Conservation (phyloP, 345 rosid genomes). For the Moricandia arvensis region DNA sequence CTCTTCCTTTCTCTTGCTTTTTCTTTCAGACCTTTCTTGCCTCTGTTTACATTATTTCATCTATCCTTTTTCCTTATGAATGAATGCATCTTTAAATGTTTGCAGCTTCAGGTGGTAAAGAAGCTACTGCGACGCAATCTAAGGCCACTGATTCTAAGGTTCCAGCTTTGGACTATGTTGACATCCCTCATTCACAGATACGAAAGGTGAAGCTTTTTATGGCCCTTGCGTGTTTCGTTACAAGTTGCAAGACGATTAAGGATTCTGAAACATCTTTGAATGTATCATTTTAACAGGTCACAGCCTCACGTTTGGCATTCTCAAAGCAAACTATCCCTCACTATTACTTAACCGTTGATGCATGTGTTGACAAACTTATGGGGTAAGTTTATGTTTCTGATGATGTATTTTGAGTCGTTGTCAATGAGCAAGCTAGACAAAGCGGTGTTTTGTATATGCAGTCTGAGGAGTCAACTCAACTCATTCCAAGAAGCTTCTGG, state of each 20-base stretch:
- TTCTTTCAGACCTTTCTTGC: not conserved
- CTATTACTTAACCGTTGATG: conserved; percentile 89
- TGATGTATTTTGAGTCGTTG: conserved; percentile 1
- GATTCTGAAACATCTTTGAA: conserved; percentile 23
- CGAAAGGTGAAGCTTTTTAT: conserved; percentile 59
- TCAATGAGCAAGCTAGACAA: not conserved
- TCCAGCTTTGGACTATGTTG: conserved; percentile 74
- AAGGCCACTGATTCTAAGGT: conserved; percentile 45
- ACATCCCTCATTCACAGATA: conserved; percentile 90
- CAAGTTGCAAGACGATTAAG: not conserved
- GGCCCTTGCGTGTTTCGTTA: not conserved
- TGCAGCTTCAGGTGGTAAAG: conserved; percentile 71
- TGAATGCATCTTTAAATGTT: conserved; percentile 31
- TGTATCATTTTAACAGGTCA: conserved; percentile 55
- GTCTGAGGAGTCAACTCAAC: conserved; percentile 78
- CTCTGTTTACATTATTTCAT: conserved; percentile 3
- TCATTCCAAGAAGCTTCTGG: conserved; percentile 86
- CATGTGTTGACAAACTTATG: conserved; percentile 91
- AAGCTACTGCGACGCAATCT: conserved; percentile 55
- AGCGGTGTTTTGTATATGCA: conserved; percentile 37
- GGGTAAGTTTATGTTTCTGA: conserved; percentile 47
- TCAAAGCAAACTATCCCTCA: conserved; percentile 99
- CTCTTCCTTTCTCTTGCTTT: conserved; percentile 4
- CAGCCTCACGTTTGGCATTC: conserved; percentile 83
- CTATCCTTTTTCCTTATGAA: conserved; percentile 21